Percentiles rank a stretch among this genome's conserved stretches.
Conservation (phyloP, 345 rosid genomes). For the Citrus hindsii region DNA sequence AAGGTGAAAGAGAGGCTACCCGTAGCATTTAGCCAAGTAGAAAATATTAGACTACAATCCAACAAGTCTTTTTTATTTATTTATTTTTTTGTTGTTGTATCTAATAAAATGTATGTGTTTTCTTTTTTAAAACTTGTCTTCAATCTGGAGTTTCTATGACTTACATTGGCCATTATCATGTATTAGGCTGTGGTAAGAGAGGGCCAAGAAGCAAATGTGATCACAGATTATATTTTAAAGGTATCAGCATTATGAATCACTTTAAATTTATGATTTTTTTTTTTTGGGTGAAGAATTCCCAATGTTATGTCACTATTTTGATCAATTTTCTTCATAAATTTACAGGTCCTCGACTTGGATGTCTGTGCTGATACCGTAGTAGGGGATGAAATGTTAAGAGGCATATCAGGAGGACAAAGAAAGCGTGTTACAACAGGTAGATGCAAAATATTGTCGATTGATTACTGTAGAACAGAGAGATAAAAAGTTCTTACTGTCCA, state of each 20-base stretch:
- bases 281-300: neutral
- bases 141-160: too few species aligned
- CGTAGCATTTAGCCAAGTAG: neutral
- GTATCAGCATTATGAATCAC: constrained; percentile 16
- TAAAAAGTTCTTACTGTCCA: neutral
- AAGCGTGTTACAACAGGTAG: constrained; percentile 66
- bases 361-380: constrained; percentile 59
- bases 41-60: neutral
- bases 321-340: neutral
- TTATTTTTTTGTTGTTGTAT: too few species aligned
- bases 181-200: constrained; percentile 40
- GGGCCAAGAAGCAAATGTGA: constrained; percentile 42
- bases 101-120: too few species aligned
- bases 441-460: too few species aligned
- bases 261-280: neutral
- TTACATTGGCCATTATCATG: too few species aligned
- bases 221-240: constrained; percentile 57
- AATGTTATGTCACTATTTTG: neutral
- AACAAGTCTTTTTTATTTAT: neutral
- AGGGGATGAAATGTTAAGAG: constrained; percentile 55
- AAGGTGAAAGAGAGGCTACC: constrained; percentile 30
- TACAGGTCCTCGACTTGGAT: constrained; percentile 56
- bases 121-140: too few species aligned
- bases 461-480: neutral
- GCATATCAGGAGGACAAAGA: constrained; percentile 65